Percentiles rank a stretch among this genome's conserved stretches.
Conservation (phyloP, 257 asterid genomes). For the Solanum peruvianum region DNA sequence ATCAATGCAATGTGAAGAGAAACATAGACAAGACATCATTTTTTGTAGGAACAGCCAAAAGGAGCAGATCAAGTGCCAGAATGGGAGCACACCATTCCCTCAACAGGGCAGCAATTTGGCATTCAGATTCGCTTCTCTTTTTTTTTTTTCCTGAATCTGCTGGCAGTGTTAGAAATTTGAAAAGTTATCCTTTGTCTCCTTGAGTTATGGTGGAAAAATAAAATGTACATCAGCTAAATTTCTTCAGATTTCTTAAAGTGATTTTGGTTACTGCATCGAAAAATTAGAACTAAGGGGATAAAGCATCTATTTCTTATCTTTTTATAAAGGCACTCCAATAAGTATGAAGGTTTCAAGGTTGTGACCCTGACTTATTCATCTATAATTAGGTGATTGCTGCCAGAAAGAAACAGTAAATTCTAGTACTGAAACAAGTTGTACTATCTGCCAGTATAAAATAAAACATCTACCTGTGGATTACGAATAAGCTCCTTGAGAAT, state of each 20-base stretch:
- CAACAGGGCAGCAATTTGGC: neutral
- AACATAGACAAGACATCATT: neutral
- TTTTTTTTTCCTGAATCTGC: neutral
- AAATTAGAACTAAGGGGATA: neutral
- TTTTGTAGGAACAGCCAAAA: neutral
- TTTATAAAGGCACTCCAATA: neutral
- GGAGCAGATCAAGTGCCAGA: neutral
- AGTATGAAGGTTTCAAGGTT: neutral
- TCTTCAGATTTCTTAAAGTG: neutral
- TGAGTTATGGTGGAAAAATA: neutral
- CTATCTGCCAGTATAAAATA: neutral
- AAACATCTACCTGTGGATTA: constrained; percentile 63
- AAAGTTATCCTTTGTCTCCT: neutral
- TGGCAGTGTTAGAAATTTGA: neutral
- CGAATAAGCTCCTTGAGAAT: constrained; percentile 76
- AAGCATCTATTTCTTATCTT: neutral
- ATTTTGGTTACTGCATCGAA: neutral
- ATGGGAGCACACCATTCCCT: neutral
- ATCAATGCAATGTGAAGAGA: neutral
- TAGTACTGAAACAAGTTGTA: neutral
- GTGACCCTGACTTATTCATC: neutral
- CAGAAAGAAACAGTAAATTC: neutral
- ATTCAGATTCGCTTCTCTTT: neutral
- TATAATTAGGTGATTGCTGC: neutral
- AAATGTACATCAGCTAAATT: neutral